Evolutionary conservation across 768 basidiomycete species (phyloP).

Genomic region (Psilocybe tampanensis): DNA sequence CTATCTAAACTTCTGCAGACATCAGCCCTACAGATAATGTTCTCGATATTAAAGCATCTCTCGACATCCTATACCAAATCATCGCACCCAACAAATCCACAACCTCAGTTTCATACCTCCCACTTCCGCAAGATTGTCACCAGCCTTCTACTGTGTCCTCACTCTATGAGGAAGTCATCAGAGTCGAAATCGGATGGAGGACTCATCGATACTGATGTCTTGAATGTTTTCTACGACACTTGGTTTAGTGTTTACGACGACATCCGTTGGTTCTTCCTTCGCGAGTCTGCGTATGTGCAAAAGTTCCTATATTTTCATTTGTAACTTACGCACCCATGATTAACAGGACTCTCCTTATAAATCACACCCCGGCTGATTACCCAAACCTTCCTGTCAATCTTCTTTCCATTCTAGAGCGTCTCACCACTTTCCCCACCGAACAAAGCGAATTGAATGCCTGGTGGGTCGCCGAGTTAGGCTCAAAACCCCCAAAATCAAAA

Average conservation of each 20-base stretch:
- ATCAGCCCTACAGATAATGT: slow-evolving; percentile 72
- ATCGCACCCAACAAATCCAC: slow-evolving; percentile 32
- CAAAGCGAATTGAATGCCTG: slow-evolving; percentile 69
- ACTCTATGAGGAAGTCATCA: slow-evolving; percentile 40
- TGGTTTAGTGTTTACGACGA: slow-evolving; percentile 84
- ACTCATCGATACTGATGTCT: slow-evolving; percentile 58
- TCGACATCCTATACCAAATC: slow-evolving; percentile 62
- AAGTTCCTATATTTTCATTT: neutral
- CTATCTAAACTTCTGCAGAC: slow-evolving; percentile 40
- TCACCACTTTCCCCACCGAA: slow-evolving; percentile 77
- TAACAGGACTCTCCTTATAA: slow-evolving; percentile 33
- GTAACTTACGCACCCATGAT: neutral
- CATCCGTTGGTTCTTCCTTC: slow-evolving; percentile 87
- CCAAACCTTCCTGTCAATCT: slow-evolving; percentile 47
- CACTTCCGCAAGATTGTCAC: slow-evolving; percentile 68
- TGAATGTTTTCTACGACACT: slow-evolving; percentile 62
- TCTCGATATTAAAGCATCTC: slow-evolving; percentile 76
- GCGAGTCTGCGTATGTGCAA: slow-evolving; percentile 66
- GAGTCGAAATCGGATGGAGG: slow-evolving; percentile 27
- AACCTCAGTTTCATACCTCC: slow-evolving; percentile 68
- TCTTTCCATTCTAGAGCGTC: slow-evolving; percentile 64
- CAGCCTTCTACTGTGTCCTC: slow-evolving; percentile 63
- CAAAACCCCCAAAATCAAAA: slow-evolving; percentile 56
- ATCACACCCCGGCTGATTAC: slow-evolving; percentile 30
- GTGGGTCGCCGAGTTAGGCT: slow-evolving; percentile 74